Base-by-base conservation (phyloP, 2,329 filamentous ascomycete species). In the Pyricularia grisea region DNA sequence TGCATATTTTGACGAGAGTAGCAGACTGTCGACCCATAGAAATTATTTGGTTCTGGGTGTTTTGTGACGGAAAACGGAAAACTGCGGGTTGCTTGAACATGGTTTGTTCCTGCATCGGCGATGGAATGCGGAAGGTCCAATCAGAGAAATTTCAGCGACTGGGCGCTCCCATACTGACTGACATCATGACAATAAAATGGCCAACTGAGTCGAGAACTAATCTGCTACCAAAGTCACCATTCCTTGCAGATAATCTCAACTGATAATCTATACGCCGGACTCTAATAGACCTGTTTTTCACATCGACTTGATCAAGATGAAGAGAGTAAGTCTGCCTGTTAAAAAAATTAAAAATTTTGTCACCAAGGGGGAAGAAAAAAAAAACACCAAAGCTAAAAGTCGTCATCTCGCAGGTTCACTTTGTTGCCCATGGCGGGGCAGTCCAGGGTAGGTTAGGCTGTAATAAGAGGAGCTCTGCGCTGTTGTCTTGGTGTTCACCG, bases 391-490 rank as follows among this genome's bases (percentile, higher is more conserved):
- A 42, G 33, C n/a, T n/a, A 17, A 67, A 67, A 25, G 64, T 67
- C 61, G 17, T 58, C 17, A 11, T 67, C 30, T 27, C 17, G 12
- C 66, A 89, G 87, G 78, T 89, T 36, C 87, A 87, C 73, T 90
- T 89, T 75, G 79, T 85, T 20, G 89, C 88, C 70, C 87, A 91
- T 73, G 90, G 90, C 68, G 83, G 83, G 17, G 72, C 73, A 58
- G 90, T 93, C 14, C 90, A 93, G 84, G 90, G 90, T 89, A 79
- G 71, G 90, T 90, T 88, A 78, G 2, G 9, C 58, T 12, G 27
- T 66, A 33, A 23, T 55, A 6, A n/a, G 7, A n/a, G 1, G 3
- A 55, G 36, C 36, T 6, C 7, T 3, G 14, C 12, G 17, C 25
- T 67, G 23, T 27, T 14, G 20, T 25, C n/a, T 31, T 25, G 2